Conservation (phyloP, 2,329 filamentous ascomycete genomes). For the Magnaporthiopsis rhizophila region DNA sequence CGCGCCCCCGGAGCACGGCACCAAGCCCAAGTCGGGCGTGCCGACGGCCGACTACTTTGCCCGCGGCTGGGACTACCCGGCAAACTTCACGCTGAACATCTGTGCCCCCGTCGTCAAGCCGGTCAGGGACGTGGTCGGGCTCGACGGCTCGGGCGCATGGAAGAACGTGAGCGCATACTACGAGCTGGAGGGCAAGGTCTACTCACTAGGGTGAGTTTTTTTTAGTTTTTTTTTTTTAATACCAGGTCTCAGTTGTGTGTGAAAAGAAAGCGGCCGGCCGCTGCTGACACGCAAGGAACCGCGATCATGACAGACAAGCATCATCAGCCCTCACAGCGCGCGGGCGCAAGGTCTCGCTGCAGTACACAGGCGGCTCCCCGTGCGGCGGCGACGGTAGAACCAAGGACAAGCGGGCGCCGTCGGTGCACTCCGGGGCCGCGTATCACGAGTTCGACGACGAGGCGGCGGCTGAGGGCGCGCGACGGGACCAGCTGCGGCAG, state of each 20-base stretch:
- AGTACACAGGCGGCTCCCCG: conserved; percentile 70
- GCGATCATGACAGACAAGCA: conserved; percentile 36
- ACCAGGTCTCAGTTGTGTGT: too few relatives aligned
- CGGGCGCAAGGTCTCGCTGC: conserved; percentile 67
- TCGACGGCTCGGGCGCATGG: conserved; percentile 50
- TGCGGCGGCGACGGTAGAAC: conserved; percentile 38
- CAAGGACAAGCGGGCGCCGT: conserved; percentile 13
- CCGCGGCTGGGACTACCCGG: conserved; percentile 66
- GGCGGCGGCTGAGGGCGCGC: conserved; percentile 20
- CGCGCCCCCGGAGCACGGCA: conserved; percentile 31
- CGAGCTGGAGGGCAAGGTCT: conserved; percentile 53
- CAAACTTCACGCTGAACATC: conserved; percentile 79
- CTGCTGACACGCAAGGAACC: not conserved
- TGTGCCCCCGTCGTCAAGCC: conserved; percentile 67
- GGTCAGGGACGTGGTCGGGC: conserved; percentile 53
- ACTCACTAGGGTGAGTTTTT: conserved; percentile 61
- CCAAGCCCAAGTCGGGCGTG: conserved; percentile 35
- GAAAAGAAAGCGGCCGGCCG: too few relatives aligned
- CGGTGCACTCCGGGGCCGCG: conserved; percentile 28
- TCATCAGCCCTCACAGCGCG: conserved; percentile 47
- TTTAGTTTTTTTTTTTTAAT: too few relatives aligned
- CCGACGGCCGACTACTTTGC: conserved; percentile 50
- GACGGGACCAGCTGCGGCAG: conserved; percentile 19
- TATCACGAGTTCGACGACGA: conserved; percentile 23
- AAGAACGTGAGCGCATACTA: conserved; percentile 76